Base-by-base conservation (phyloP, 2,329 filamentous ascomycete genomes). In the Sclerotinia borealis region DNA sequence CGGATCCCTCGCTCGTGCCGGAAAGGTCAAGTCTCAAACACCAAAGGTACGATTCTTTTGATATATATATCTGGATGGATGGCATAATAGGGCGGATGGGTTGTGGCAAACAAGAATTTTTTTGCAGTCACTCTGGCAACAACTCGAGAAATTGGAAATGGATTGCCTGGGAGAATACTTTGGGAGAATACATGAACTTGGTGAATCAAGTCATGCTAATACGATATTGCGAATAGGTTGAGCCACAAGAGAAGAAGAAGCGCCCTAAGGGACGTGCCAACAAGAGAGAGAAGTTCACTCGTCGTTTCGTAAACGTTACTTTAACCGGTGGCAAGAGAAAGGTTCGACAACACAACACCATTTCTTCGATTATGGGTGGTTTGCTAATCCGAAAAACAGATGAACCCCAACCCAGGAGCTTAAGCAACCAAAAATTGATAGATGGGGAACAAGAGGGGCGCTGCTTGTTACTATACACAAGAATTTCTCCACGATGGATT, bases 251-350 rank as follows among this genome's bases (percentile, higher is more conserved):
- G 89, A 96, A 96, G 89, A 84, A 90, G 83, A 97, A 98, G 90
- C 85, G 83, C 75, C 92, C 93, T 78, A 97, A 97, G 88, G 93
- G 93, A 78, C 92, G 93, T 78, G 93, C 93, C 74, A 92, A 95
- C 84, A 98, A 98, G 92, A 88, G 93, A 77, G 88, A 96, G 79
- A 88, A 86, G 80, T 97, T 97, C 87, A 96, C 92, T 75, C 90
- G 93, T 79, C 92, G 93, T 77, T 98, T 98, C 85, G 93, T 98
- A 74, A 97, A 98, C 83, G 92, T 98, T 78, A 95, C 91, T 77
- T 86, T 96, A 82, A 96, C 93, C 72, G 93, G 92, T 80, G 93
- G 93, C 83, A 98, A 98, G 93, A 86, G 93, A 81, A 97, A 97
- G 92, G 92, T 95, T 70, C 66, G 64, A 58, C 29, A 25, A 45